These are phyloP conservation scores for Mycena epipterygia DNA, from an alignment of 768 basidiomycete genomes.

Conservation along the genomic window DNA sequence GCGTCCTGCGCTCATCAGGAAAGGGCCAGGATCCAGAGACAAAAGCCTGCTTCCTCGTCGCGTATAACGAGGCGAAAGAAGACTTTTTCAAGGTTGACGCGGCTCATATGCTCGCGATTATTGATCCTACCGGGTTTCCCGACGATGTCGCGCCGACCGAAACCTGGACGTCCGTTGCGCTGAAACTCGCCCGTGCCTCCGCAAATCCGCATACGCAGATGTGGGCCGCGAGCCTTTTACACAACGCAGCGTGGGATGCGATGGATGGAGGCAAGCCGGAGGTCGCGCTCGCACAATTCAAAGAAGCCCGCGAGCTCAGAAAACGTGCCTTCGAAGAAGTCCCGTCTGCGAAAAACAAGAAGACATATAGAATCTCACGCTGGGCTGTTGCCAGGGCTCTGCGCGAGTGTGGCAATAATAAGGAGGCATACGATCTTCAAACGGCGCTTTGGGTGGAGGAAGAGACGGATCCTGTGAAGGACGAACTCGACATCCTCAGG, in stretches of 20 bases:
- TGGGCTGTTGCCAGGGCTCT: slow-evolving; percentile 27
- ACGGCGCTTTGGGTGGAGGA: slow-evolving; percentile 12
- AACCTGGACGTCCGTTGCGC: slow-evolving; percentile 23
- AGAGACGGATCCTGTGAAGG: slow-evolving; percentile 20
- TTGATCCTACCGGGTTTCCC: slow-evolving; percentile 17
- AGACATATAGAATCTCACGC: slow-evolving; percentile 21
- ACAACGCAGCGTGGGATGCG: slow-evolving; percentile 30
- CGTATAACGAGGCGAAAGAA: slow-evolving; percentile 29
- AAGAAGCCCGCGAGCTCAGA: slow-evolving; percentile 24
- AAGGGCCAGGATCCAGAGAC: slow-evolving; percentile 27
- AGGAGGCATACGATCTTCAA: slow-evolving; percentile 31
- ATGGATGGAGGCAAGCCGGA: slow-evolving; percentile 17
- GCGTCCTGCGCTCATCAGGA: slow-evolving; percentile 31
- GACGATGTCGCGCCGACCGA: neutral
- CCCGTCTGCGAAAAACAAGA: slow-evolving; percentile 8
- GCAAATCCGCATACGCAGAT: slow-evolving; percentile 21
- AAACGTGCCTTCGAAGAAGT: slow-evolving; percentile 20
- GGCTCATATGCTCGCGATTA: slow-evolving; percentile 32
- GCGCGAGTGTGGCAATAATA: slow-evolving; percentile 23
- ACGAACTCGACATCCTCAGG: slow-evolving; percentile 21
- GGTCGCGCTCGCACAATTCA: slow-evolving; percentile 24
- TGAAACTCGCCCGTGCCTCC: slow-evolving; percentile 14
- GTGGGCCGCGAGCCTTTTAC: slow-evolving; percentile 28
- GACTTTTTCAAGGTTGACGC: slow-evolving; percentile 35
- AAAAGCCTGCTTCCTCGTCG: slow-evolving; percentile 29